phyloP scores from a whole-genome alignment of 1,139 yeast genomes.

The Saccharomycopsis crataegensis region DNA sequence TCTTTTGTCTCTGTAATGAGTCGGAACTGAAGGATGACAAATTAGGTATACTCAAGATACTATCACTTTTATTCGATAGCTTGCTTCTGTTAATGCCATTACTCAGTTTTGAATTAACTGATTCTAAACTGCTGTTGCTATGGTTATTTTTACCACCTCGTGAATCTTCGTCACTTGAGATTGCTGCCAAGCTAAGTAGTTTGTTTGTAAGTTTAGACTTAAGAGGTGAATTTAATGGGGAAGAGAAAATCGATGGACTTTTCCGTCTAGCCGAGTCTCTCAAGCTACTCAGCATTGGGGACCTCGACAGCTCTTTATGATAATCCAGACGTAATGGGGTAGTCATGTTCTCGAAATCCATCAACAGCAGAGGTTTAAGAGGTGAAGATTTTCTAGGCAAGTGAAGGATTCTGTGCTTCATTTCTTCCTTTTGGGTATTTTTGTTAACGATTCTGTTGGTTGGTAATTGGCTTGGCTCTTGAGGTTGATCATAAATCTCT shows the following conservation, averaged over 20 bases:
- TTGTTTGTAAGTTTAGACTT: conserved; percentile 16
- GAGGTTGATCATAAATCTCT: conserved; percentile 1
- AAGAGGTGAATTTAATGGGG: conserved; percentile 16
- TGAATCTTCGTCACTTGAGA: background rate
- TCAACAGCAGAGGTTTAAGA: conserved; percentile 4
- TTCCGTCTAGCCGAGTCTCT: background rate
- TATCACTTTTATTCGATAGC: background rate
- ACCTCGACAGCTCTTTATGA: background rate
- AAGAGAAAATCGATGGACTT: conserved; percentile 9
- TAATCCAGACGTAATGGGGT: background rate
- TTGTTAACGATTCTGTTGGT: background rate
- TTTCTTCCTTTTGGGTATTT: background rate
- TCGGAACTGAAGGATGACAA: conserved; percentile 7
- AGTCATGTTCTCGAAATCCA: background rate
- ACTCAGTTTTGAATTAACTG: background rate
- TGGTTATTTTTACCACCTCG: background rate
- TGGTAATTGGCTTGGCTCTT: background rate
- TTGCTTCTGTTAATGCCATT: background rate
- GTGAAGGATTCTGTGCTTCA: conserved; percentile 7
- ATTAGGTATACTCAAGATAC: conserved; percentile 10
- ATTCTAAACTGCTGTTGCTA: background rate
- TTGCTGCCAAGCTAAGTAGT: background rate
- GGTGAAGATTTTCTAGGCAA: conserved; percentile 17
- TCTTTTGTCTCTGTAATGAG: conserved; percentile 3
- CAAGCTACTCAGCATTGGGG: background rate